phyloP scores from a whole-genome alignment of 805 yeast genomes.

The Candida boidinii region DNA sequence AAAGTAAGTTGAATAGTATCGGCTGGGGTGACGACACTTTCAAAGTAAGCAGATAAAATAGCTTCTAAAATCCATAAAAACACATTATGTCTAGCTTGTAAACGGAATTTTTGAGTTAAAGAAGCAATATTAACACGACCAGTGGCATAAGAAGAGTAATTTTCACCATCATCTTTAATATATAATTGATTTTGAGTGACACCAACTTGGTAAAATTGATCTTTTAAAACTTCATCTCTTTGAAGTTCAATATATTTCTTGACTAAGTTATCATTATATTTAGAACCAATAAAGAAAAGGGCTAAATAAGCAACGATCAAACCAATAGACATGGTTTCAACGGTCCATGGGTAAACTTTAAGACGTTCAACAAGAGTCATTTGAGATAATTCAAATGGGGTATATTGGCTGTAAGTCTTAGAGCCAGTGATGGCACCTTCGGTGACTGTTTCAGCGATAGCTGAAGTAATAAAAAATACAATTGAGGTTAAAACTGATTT shows the following conservation, averaged over 20 bases:
- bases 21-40: constrained; percentile 43
- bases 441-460: constrained; percentile 1
- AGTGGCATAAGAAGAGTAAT: constrained; percentile 67
- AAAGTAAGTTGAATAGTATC: constrained; percentile 59
- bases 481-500: not conserved
- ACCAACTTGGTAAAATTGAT: constrained; percentile 78
- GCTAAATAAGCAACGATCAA: constrained; percentile 40
- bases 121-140: constrained; percentile 76
- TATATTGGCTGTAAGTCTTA: constrained; percentile 15
- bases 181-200: constrained; percentile 34
- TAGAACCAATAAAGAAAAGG: constrained; percentile 51
- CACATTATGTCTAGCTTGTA: constrained; percentile 76
- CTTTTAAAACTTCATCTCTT: constrained; percentile 42
- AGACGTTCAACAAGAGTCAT: constrained; percentile 57
- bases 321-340: constrained; percentile 53
- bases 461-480: not conserved
- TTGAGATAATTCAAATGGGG: constrained; percentile 45
- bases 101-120: constrained; percentile 49
- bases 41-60: constrained; percentile 48
- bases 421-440: not conserved
- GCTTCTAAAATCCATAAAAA: constrained; percentile 60
- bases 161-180: constrained; percentile 55
- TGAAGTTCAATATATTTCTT: constrained; percentile 38
- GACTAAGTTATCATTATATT: constrained; percentile 49
- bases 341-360: constrained; percentile 60